phyloP scores from a whole-genome alignment of 306 rosid genomes.

The Vigna hirtella region DNA sequence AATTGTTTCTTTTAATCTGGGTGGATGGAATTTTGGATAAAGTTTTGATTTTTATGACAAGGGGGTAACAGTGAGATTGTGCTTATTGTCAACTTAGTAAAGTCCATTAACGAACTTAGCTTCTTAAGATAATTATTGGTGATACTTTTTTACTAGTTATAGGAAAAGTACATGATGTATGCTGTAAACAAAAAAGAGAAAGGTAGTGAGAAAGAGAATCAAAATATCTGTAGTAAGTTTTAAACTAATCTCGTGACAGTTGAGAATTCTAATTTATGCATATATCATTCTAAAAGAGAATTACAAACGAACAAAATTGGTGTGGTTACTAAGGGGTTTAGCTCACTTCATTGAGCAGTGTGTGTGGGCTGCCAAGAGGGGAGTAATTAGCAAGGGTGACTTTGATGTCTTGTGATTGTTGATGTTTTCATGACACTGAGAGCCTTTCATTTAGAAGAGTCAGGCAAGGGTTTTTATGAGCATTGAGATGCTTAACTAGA shows the following conservation, averaged over 20 bases:
- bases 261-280: no score
- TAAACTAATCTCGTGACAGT: no score
- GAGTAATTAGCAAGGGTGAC: conserved; percentile 2
- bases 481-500: conserved; percentile 1
- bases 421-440: conserved; percentile 30
- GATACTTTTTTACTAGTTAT: no score
- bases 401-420: conserved; percentile 14
- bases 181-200: no score
- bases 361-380: neutral
- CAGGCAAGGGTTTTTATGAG: conserved; percentile 5
- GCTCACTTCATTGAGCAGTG: no score
- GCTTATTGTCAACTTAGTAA: conserved; percentile 1
- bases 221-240: no score
- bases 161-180: no score
- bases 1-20: neutral
- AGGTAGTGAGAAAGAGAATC: no score
- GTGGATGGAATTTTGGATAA: conserved; percentile 8
- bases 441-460: neutral
- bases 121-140: no score
- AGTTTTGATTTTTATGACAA: conserved; percentile 2
- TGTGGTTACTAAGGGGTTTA: no score
- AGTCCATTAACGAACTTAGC: neutral
- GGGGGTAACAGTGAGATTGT: conserved; percentile 29
- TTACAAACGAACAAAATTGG: no score
- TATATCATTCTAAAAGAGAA: no score